These are phyloP conservation scores for Kwoniella dendrophila DNA, from an alignment of 768 basidiomycete species.

Conservation along the genomic window DNA sequence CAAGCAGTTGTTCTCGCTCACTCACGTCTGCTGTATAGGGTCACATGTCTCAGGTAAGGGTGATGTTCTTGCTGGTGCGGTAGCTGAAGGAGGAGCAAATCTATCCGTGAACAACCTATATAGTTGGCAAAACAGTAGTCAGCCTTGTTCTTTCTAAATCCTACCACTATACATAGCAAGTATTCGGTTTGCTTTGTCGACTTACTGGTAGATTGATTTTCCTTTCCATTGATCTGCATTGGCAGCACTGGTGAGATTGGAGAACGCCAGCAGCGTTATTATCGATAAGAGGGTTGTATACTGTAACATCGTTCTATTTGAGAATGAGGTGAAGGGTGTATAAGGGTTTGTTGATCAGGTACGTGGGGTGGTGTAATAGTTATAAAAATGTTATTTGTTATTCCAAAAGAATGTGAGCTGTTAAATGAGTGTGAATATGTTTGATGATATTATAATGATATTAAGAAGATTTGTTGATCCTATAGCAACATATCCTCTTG, in stretches of 20 bases:
- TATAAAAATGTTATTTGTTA: too few species aligned
- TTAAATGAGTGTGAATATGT: too few species aligned
- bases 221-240: slow-evolving; percentile 60
- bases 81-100: slow-evolving; percentile 68
- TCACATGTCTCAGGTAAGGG: slow-evolving; percentile 60
- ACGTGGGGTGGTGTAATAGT: too few species aligned
- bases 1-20: too few species aligned
- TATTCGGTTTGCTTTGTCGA: neutral
- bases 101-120: slow-evolving; percentile 68
- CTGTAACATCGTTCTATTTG: slow-evolving; percentile 24
- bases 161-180: neutral
- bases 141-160: neutral
- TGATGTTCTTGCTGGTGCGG: slow-evolving; percentile 55
- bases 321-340: too few species aligned
- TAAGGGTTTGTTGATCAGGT: too few species aligned
- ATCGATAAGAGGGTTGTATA: slow-evolving; percentile 16
- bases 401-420: too few species aligned
- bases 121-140: neutral
- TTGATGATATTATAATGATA: too few species aligned
- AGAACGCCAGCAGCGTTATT: slow-evolving; percentile 15
- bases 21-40: slow-evolving; percentile 62
- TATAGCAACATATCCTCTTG: too few species aligned
- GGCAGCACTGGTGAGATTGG: slow-evolving; percentile 24
- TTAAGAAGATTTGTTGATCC: too few species aligned
- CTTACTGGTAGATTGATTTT: slow-evolving; percentile 76